Base-by-base conservation (phyloP, 768 basidiomycete genomes). In the Macrolepiota fuliginosa region DNA sequence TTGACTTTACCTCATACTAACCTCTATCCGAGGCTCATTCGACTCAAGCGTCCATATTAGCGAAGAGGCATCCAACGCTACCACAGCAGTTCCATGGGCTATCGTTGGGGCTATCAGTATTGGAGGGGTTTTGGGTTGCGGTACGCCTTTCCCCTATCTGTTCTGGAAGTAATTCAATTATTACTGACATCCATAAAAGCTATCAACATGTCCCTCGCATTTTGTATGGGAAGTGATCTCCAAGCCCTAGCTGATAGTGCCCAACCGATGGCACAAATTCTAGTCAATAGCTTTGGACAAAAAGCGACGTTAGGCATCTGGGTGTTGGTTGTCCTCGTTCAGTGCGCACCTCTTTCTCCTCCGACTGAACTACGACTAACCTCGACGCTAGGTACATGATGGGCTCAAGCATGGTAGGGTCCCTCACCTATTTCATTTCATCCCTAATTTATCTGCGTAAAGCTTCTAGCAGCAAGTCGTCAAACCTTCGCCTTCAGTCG, bases 401-500 rank as follows among this genome's bases (percentile, higher is more conserved):
- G 80, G 84, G 84, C n/a, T 80, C 83, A 9, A 83, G 82, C 67
- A 78, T 83, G 74, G 81, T 83, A 65, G 46, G 64, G 46, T 19
- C 27, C 25, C 5, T 13, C 19, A 4, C 27, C 25, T 32, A 11
- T 24, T 24, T 10, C 24, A 40, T 22, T n/a, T 25, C 3, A 11
- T 29, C 56, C 4, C 19, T 12, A 54, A 10, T 19, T 45, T 39
- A 50, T 15, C 35, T 24, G 39, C 46, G 46, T 29, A 32, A 35
- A 75, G 73, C 65, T 74, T 3, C 66, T 72, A 13, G 66, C 73
- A 54, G 63, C 68, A 36, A 70, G 70, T 68, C 81, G 89, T 3
- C 89, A 91, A 70, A 83, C 82, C 0, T 90, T 89, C 66, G 88
- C 88, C 0, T 89, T 90, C 70, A 81, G 86, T 25, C 81, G 89